Conservation (phyloP, 2,329 filamentous ascomycete genomes). For the Trichoderma endophyticum region DNA sequence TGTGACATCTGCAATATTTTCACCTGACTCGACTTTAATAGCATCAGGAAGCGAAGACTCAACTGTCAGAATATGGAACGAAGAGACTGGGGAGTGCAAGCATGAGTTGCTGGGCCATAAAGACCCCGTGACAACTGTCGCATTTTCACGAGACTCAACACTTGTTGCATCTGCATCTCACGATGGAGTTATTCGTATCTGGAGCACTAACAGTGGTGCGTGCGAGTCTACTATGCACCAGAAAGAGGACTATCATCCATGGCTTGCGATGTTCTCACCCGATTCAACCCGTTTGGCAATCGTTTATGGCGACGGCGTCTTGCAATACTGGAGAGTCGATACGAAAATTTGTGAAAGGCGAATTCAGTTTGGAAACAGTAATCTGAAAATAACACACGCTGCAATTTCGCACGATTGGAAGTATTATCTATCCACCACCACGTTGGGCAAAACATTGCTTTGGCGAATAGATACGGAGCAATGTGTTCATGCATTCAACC, state of each 20-base stretch:
- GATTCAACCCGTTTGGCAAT: not conserved
- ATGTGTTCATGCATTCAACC: not conserved
- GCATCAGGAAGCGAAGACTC: not conserved
- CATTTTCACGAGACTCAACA: not conserved
- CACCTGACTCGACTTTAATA: not conserved
- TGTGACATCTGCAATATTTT: not conserved
- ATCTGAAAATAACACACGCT: not conserved
- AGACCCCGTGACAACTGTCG: accelerated
- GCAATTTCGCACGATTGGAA: not conserved
- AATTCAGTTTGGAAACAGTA: not conserved
- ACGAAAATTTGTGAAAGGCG: not conserved
- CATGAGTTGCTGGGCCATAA: not conserved
- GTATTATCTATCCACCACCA: not conserved
- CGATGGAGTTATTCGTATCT: not conserved
- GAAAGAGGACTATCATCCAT: too few relatives aligned
- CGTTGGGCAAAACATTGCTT: not conserved
- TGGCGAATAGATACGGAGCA: not conserved
- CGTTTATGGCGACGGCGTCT: not conserved
- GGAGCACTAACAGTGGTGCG: not conserved
- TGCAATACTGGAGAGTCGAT: not conserved
- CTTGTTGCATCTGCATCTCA: not conserved
- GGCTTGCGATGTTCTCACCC: not conserved
- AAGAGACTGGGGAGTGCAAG: not conserved
- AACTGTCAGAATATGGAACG: not conserved
- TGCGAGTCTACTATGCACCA: too few relatives aligned